Evolutionary conservation across 208 protist genomes (phyloP), one percentile per base, ranked within the genome.

Genomic region (Wallacemonas collosoma): DNA sequence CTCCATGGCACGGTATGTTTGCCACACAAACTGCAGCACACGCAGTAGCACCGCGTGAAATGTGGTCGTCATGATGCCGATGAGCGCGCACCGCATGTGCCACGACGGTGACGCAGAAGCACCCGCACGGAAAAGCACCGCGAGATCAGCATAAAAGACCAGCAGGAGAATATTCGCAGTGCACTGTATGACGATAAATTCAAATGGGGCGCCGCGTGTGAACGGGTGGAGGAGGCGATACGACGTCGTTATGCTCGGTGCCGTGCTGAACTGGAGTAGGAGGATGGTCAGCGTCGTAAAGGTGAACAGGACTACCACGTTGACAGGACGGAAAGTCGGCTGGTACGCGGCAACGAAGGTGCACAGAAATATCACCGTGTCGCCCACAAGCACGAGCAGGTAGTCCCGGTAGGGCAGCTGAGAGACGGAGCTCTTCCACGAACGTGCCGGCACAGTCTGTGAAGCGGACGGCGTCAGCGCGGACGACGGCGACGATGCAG

Each of bases 181-280:
- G 2, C 75, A 69, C 70, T 95, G 87, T 65, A 88, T 64, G 1
- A 84, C 65, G 63, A 71, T 78, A 62, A 86, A 72, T 6, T 62
- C 39, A 35, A 53, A 51, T 8, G 69, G 61, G 12, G 73, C 77
- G 15, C 80, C 74, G 36, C 75, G 41, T 1, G 63, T 73, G 17
- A 71, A 68, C 43, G 85, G 81, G n/a, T 80, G 53, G 68, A 90
- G 82, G 38, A 92, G 80, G 48, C 80, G 75, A 41, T 89, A 80
- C 53, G 76, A 78, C 11, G 66, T 43, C 57, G 85, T 68, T 6
- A 86, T 40, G 12, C 58, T 71, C 40, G 56, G 17, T 2, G 51
- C 43, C 1, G 74, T 65, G 43, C 60, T 79, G 15, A 63, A 35
- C 39, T 69, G 56, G 2, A 47, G 35, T 15, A 41, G 45, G 2